Evolutionary conservation across 2,329 filamentous ascomycete species (phyloP).

Genomic region (Orbilia javanica): DNA sequence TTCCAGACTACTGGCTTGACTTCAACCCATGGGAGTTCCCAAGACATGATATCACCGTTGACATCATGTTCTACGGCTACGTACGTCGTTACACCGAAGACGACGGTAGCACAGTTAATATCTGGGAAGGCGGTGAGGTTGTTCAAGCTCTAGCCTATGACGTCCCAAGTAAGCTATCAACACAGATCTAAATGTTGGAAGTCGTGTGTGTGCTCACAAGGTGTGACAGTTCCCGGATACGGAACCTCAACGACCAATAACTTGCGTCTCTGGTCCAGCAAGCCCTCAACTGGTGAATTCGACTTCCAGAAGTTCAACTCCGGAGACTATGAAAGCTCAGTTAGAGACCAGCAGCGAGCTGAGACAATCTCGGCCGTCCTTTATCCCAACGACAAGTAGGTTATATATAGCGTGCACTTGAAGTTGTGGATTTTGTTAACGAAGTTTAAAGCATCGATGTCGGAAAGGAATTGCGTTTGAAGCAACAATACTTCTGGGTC

Average conservation of each 20-base stretch:
- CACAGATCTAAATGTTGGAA: conserved; percentile 61
- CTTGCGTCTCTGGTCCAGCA: conserved; percentile 95
- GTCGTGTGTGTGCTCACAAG: conserved; percentile 15
- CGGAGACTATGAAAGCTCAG: conserved; percentile 96
- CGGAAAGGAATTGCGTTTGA: conserved; percentile 95
- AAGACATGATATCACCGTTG: conserved; percentile 91
- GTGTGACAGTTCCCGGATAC: conserved; percentile 82
- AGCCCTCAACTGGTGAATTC: conserved; percentile 95
- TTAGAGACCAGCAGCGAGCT: conserved; percentile 97
- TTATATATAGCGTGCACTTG: background rate
- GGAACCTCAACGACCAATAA: conserved; percentile 94
- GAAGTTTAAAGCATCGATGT: conserved; percentile 80
- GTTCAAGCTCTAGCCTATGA: conserved; percentile 95
- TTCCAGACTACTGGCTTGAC: conserved; percentile 98
- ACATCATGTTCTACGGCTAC: conserved; percentile 95
- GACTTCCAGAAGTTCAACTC: conserved; percentile 99
- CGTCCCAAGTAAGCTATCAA: conserved; percentile 68
- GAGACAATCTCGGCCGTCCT: conserved; percentile 98
- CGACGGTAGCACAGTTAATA: conserved; percentile 78
- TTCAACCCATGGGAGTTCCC: conserved; percentile 99
- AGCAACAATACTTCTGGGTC: conserved; percentile 99
- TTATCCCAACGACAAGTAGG: conserved; percentile 85
- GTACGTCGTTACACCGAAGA: conserved; percentile 82
- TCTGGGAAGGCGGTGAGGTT: conserved; percentile 93
- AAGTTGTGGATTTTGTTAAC: conserved; percentile 4